Evolutionary conservation across 228 moss, liverwort and hornwort genomes (phyloP).

Genomic region (Sphagnum fallax): DNA sequence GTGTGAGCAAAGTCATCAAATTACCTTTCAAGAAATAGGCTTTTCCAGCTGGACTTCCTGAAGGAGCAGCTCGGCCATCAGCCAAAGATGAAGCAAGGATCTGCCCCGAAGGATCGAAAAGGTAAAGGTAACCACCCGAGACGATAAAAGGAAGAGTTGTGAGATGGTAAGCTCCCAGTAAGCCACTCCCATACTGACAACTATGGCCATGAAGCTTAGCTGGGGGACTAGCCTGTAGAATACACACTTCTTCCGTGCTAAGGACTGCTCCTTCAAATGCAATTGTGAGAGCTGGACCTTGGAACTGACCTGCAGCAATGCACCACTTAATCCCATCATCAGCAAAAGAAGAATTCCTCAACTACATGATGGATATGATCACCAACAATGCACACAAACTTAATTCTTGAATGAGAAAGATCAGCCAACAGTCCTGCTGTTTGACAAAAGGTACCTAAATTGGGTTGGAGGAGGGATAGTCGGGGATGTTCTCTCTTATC

Average conservation of each 20-base stretch:
- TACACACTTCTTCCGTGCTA: constrained; percentile 73
- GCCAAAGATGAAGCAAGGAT: constrained; percentile 58
- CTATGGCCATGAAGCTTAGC: constrained; percentile 66
- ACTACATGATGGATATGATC: too few relatives aligned
- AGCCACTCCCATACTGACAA: constrained; percentile 74
- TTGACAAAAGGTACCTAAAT: constrained; percentile 41
- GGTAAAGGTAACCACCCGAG: constrained; percentile 73
- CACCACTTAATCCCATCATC: background rate
- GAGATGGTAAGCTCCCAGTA: constrained; percentile 69
- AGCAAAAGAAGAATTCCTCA: background rate
- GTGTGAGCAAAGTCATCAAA: too few relatives aligned
- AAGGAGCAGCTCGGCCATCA: constrained; percentile 54
- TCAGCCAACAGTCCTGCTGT: background rate
- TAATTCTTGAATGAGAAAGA: too few relatives aligned
- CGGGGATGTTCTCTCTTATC: constrained; percentile 86
- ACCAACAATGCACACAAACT: too few relatives aligned
- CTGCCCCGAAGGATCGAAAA: constrained; percentile 85
- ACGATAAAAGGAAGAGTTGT: constrained; percentile 75
- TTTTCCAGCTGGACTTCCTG: constrained; percentile 76
- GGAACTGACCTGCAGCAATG: constrained; percentile 63
- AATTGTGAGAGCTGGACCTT: constrained; percentile 77
- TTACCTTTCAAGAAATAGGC: constrained; percentile 75
- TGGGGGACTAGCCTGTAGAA: constrained; percentile 58
- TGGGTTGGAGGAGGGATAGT: constrained; percentile 84
- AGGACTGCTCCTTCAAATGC: constrained; percentile 78